Base-by-base conservation (phyloP, 2,329 filamentous ascomycete species). In the Sordariomycetes sp. region DNA sequence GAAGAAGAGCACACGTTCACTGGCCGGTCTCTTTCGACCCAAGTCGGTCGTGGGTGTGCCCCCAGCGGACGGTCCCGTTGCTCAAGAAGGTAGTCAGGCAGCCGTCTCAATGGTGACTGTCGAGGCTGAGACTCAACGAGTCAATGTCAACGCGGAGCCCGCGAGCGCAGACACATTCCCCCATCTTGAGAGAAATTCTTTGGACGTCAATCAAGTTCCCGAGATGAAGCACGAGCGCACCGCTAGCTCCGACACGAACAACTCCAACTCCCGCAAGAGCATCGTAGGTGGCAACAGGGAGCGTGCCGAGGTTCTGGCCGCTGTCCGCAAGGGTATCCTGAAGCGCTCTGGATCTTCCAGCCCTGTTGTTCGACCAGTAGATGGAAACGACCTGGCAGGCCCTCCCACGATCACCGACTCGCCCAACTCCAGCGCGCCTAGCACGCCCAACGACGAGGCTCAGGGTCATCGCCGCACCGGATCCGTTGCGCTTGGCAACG, bases 31-130 rank as follows among this genome's bases (percentile, higher is more conserved):
- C 7, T 98, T 98, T 65, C 74, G 92, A 42, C 90, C 92, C 1
- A 98, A 96, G 58, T 96, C 90, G 2, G 70, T 94, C 12, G 74
- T 90, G 47, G 88, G 86, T 21, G 77, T 82, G 15, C 76, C 85
- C 14, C 70, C 78, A 21, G 75, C 81, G 4, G 87, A 94, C 46
- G 25, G 25, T 9, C 64, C 70, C 6, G 68, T 74, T 19, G 58
- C 78, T 3, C 68, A 73, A 2, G 74, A 85, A 49, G 77, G 75
- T 6, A 86, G 81, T 49, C 73, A 84, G 40, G 84, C 86, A n/a
- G 74, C 87, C 41, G 84, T 98, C 2, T 94, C 92, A 0, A 93
- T 94, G 77, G 82, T 98, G 33, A 96, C 86, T 8, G 87, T 92
- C 5, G 92, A 98, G 60, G 92, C 90, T 2, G 90, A 96, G 59